These are phyloP conservation scores for Pezicula carpinea DNA, from an alignment of 2,329 filamentous ascomycete species.

Conservation along the genomic window DNA sequence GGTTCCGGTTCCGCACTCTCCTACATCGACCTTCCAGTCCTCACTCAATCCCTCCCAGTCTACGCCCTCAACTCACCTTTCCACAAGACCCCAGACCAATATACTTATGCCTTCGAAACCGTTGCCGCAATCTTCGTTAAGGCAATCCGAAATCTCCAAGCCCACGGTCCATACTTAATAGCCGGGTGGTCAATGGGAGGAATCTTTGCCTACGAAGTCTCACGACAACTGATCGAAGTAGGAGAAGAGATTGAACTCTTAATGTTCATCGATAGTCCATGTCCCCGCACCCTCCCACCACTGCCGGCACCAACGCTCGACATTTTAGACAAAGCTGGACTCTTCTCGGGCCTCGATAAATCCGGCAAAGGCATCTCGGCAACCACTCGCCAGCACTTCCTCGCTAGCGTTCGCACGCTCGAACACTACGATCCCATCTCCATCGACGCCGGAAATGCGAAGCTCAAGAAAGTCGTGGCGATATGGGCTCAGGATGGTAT, in stretches of 20 bases:
- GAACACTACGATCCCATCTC: conserved; percentile 3
- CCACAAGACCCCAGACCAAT: conserved; percentile 9
- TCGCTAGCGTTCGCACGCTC: conserved; percentile 3
- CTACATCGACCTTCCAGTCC: conserved; percentile 18
- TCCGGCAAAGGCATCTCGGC: conserved; percentile 2
- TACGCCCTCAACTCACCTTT: conserved; percentile 25
- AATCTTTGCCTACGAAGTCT: conserved; percentile 32
- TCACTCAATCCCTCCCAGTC: conserved; percentile 15
- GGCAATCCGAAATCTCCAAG: conserved; percentile 23
- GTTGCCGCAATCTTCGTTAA: conserved; percentile 12
- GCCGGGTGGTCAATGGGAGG: conserved; percentile 34
- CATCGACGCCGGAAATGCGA: neutral
- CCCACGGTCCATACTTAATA: conserved; percentile 32
- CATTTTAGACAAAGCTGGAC: conserved; percentile 3
- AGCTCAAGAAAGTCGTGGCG: neutral
- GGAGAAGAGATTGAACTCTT: conserved; percentile 13
- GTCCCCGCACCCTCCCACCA: conserved; percentile 1
- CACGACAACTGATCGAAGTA: conserved; percentile 19
- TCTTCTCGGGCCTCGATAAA: conserved; percentile 4
- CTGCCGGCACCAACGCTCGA: conserved; percentile 4
- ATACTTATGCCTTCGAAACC: conserved; percentile 12
- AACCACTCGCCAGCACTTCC: conserved; percentile 6
- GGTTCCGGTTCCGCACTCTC: conserved; percentile 18
- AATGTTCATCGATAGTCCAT: conserved; percentile 15
- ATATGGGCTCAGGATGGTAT: conserved; percentile 7